A percentile compares a stretch with the other conserved stretches of the same genome.
Conservation (phyloP, 768 basidiomycete genomes). For the Psilocybe azurescens region DNA sequence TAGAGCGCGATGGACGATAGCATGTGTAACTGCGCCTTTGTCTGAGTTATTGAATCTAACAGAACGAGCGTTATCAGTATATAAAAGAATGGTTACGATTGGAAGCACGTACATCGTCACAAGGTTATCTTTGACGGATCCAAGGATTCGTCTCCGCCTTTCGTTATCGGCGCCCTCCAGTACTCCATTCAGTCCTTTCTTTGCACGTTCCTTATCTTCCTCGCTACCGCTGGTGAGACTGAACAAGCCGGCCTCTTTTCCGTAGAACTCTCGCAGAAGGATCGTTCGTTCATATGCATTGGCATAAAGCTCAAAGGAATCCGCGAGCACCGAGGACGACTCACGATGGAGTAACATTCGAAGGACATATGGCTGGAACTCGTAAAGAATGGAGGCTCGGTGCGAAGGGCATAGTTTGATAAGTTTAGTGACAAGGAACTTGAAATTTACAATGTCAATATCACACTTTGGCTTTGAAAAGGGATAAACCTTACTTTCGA, state of each 20-base stretch:
- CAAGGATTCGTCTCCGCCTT: conserved; percentile 67
- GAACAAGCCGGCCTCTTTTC: conserved; percentile 85
- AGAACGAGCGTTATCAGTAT: not conserved
- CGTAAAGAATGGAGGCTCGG: conserved; percentile 74
- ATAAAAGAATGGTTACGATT: not conserved
- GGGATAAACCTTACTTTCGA: conserved; percentile 67
- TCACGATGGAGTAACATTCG: conserved; percentile 85
- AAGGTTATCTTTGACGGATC: conserved; percentile 75
- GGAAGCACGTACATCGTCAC: conserved; percentile 64
- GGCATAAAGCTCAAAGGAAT: conserved; percentile 87
- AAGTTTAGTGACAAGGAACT: conserved; percentile 86
- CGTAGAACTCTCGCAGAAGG: conserved; percentile 87
- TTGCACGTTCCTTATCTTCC: conserved; percentile 66
- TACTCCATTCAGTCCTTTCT: conserved; percentile 70
- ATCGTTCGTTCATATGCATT: conserved; percentile 85
- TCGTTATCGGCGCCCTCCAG: conserved; percentile 70
- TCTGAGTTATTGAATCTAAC: conserved; percentile 89
- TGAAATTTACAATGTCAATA: not conserved
- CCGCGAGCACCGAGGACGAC: conserved; percentile 82
- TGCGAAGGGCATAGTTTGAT: conserved; percentile 77
- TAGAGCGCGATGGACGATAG: conserved; percentile 84
- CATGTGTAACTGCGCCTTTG: conserved; percentile 86
- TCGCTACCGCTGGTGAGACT: conserved; percentile 56
- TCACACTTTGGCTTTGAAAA: not conserved
- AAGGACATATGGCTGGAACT: conserved; percentile 79